Evolutionary conservation across 192 early-diverging fungal genomes (phyloP), one percentile per base, ranked within the genome.

Genomic region (Blastocladiella britannica): DNA sequence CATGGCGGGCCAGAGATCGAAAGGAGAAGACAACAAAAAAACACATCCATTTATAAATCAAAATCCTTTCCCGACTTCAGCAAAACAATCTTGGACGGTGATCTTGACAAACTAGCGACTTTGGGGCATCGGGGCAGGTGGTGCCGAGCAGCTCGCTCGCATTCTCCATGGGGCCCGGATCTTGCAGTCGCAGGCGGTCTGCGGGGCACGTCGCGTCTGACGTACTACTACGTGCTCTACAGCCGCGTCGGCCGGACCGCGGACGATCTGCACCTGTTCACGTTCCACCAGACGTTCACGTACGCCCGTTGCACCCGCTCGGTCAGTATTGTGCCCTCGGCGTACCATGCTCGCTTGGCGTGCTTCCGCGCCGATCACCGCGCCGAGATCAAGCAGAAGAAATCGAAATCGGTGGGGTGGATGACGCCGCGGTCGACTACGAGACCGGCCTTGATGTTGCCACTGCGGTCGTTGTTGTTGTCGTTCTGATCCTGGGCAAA

Each of bases 281-380:
- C 89, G 0, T 93, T 89, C 71, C 71, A 82, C 5, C 71, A 94
- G 29, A 94, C 91, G 63, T 93, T 89, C 62, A 70, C 88, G 29
- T 97, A 88, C 67, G 84, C 83, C 29, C 76, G 88, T 54, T 84
- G 84, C 52, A 93, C 91, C 0, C 79, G 90, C 25, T 79, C 82
- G 0, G 93, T 97, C 1, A 86, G 84, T 1, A 80, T 95, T 5
- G 78, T 81, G 0, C 89, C 91, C 5, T 87, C 92, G 0, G 89
- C 82, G 7, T 97, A 94, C 74, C 91, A 94, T 61, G 89, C 91
- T 8, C 85, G 93, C 65, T 64, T 93, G n/a, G 82, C 91, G 3
- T 86, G 87, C 8, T 81, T 79, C 23, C 75, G 88, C 20, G 89
- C 87, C 1, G 78, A 87, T 53, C 91, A 85, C 77, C 91, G 91